Percentiles rank a stretch among this genome's conserved stretches.
phyloP scores from a whole-genome alignment of 768 basidiomycete species.

The Lactarius quietus region DNA sequence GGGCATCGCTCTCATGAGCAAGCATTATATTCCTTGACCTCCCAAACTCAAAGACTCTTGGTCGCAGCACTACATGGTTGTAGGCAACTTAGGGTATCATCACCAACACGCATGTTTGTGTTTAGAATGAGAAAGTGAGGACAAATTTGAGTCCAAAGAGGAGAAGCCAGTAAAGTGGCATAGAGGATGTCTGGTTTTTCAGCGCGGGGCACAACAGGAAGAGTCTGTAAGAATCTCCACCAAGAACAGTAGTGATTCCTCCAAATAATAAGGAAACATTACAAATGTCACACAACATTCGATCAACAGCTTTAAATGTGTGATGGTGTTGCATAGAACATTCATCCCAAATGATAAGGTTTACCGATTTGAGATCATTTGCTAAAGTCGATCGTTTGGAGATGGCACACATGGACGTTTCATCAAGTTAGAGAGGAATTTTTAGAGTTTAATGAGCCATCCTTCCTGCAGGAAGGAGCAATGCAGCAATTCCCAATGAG shows the following conservation, averaged over 20 bases:
- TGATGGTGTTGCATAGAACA: conserved; percentile 37
- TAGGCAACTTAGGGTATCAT: too few species aligned
- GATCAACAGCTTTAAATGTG: conserved; percentile 41
- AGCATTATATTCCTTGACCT: too few species aligned
- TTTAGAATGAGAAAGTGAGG: too few species aligned
- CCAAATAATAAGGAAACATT: conserved; percentile 36
- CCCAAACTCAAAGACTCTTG: too few species aligned
- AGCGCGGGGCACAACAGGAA: conserved; percentile 38
- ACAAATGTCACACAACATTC: conserved; percentile 36
- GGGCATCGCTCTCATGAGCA: too few species aligned
- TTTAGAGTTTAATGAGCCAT: conserved; percentile 49
- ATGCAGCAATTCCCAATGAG: conserved; percentile 48
- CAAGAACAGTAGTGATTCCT: conserved; percentile 44
- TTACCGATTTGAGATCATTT: conserved; percentile 34
- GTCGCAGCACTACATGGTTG: too few species aligned
- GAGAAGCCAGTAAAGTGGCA: too few species aligned
- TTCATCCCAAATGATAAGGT: conserved; percentile 48
- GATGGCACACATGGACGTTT: conserved; percentile 29
- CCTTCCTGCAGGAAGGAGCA: conserved; percentile 41
- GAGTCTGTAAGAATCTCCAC: conserved; percentile 48
- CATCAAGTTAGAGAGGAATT: conserved; percentile 36
- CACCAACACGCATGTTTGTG: too few species aligned
- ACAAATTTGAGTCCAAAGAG: too few species aligned
- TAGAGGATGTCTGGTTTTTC: too few species aligned
- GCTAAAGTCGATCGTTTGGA: conserved; percentile 36